A percentile compares a stretch with the other conserved stretches of the same genome.
Conservation (phyloP, 257 asterid species). For the Solanum chilense region DNA sequence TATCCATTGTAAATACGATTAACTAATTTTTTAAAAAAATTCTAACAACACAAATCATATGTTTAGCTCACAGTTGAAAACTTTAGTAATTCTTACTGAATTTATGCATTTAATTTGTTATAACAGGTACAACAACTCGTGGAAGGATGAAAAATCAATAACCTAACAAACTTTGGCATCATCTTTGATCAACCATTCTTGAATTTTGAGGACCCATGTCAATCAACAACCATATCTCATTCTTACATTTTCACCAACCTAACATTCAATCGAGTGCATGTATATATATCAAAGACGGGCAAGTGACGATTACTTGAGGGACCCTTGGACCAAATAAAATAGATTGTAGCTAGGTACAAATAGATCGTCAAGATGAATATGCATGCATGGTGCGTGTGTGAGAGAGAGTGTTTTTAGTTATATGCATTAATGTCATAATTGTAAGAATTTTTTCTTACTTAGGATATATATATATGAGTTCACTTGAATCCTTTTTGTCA, state of each 20-base stretch:
- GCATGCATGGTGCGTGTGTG: background rate
- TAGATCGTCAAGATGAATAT: background rate
- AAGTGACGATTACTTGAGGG: background rate
- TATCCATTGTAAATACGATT: background rate
- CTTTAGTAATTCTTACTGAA: background rate
- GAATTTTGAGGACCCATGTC: background rate
- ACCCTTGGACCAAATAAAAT: background rate
- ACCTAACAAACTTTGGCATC: background rate
- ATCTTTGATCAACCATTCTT: background rate
- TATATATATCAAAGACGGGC: background rate
- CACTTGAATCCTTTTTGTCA: no score
- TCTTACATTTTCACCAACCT: background rate
- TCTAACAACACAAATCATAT: background rate
- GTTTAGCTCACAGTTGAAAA: background rate
- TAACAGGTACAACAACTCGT: background rate
- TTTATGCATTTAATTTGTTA: background rate
- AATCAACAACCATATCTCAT: background rate
- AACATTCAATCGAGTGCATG: background rate
- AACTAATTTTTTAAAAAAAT: background rate
- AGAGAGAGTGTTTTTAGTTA: background rate
- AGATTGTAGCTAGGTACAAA: background rate
- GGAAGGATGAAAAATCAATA: background rate
- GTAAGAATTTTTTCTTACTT: background rate
- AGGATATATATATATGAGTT: background rate
- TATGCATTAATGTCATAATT: background rate